These are phyloP conservation scores for Angomonas ambiguus DNA, from an alignment of 208 protist genomes.

Conservation along the genomic window DNA sequence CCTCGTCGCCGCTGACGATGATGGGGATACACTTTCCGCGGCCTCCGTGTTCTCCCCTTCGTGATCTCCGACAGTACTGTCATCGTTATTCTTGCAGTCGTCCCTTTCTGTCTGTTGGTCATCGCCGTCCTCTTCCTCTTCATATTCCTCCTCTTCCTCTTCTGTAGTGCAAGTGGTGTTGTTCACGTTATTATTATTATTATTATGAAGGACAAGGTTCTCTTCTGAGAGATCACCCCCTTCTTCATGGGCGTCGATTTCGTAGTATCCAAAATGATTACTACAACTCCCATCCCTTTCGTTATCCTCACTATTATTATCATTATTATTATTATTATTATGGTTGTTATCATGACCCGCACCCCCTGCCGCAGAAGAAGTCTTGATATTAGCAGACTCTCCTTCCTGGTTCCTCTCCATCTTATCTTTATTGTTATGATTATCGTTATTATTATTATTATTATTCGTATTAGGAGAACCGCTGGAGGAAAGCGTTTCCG, in stretches of 20 bases:
- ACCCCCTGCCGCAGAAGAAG: neutral
- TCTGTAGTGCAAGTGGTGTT: neutral
- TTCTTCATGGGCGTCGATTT: neutral
- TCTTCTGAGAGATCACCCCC: neutral
- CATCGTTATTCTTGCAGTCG: too few species aligned
- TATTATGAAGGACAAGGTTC: neutral
- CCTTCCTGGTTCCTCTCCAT: neutral
- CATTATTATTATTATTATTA: constrained; percentile 3
- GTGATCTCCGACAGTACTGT: neutral
- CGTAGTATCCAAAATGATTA: too few species aligned
- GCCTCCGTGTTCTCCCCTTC: neutral
- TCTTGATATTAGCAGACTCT: too few species aligned
- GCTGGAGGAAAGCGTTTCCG: too few species aligned
- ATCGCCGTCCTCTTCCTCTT: neutral
- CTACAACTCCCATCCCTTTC: neutral
- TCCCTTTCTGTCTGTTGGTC: too few species aligned
- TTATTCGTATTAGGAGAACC: too few species aligned
- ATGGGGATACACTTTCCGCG: too few species aligned
- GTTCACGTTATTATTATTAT: neutral
- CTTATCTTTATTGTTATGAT: neutral
- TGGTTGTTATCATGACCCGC: neutral
- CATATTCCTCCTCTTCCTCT: neutral
- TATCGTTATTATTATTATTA: neutral
- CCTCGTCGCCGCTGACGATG: neutral
- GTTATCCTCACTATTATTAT: neutral